A percentile compares a stretch with the other conserved stretches of the same genome.
phyloP scores from a whole-genome alignment of 208 protist species.

The Acanthamoeba triangularis region DNA sequence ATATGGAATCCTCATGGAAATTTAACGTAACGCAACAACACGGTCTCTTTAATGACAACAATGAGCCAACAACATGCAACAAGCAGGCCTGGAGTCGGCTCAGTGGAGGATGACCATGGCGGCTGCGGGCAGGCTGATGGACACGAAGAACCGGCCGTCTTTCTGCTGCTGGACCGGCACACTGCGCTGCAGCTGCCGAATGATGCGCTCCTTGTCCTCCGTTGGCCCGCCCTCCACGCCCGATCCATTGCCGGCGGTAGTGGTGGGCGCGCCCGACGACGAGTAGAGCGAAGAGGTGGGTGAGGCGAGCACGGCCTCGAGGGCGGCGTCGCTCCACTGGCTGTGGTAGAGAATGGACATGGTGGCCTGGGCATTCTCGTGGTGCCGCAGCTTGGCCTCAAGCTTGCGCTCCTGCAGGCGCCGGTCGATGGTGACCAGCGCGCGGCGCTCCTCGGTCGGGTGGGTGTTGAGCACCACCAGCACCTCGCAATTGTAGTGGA shows the following conservation, averaged over 20 bases:
- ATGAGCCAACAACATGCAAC: too few relatives aligned
- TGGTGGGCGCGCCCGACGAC: neutral
- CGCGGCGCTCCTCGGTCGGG: constrained; percentile 20
- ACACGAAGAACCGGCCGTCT: constrained; percentile 24
- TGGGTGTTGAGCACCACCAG: constrained; percentile 44
- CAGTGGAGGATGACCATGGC: constrained; percentile 37
- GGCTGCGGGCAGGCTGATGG: neutral
- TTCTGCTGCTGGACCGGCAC: constrained; percentile 21
- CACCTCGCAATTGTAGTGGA: constrained; percentile 50
- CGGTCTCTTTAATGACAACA: too few relatives aligned
- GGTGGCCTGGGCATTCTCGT: neutral
- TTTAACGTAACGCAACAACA: neutral
- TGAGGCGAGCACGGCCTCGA: neutral
- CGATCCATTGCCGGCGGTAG: neutral
- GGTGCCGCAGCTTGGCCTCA: neutral
- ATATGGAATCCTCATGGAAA: neutral
- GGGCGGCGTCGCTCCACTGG: neutral
- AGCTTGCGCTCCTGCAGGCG: constrained; percentile 5
- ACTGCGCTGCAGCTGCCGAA: neutral
- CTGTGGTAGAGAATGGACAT: constrained; percentile 45
- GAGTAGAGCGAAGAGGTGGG: neutral
- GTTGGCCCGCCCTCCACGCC: neutral
- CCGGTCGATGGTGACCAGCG: constrained; percentile 29
- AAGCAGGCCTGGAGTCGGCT: too few relatives aligned
- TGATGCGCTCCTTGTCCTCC: neutral